phyloP scores from a whole-genome alignment of 164 flowering plant species.

The Kalanchoe fedtschenkoi region DNA sequence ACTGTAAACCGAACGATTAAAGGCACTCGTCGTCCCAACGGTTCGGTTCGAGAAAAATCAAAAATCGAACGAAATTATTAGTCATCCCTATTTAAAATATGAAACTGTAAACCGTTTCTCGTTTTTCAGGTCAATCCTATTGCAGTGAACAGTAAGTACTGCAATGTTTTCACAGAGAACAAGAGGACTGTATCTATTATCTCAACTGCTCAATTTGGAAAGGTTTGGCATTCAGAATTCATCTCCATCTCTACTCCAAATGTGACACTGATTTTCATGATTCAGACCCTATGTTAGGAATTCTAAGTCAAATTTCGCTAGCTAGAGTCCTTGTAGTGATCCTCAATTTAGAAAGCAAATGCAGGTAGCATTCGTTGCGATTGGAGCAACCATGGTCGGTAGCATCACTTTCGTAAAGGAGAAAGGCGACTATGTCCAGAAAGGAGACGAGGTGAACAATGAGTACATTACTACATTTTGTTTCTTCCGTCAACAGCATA shows the following conservation, averaged over 20 bases:
- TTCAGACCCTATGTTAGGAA: no score
- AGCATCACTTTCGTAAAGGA: conserved; percentile 71
- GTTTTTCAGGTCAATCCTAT: conserved; percentile 75
- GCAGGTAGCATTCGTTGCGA: conserved; percentile 94
- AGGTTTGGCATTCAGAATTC: conserved; percentile 41
- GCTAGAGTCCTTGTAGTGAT: not conserved
- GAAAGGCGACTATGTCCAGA: conserved; percentile 52
- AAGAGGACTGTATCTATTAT: conserved; percentile 75
- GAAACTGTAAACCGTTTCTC: no score
- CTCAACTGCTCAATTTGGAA: conserved; percentile 72
- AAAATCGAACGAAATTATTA: no score
- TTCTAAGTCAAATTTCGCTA: not conserved
- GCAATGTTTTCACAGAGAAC: conserved; percentile 94
- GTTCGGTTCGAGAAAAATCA: no score
- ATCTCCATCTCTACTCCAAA: not conserved
- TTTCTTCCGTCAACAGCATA: not conserved
- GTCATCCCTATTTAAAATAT: no score
- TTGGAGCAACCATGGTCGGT: conserved; percentile 99
- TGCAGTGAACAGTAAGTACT: conserved; percentile 93
- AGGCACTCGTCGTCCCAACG: no score
- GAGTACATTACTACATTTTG: not conserved
- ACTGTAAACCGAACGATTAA: no score
- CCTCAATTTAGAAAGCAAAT: conserved; percentile 6
- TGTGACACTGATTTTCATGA: no score
- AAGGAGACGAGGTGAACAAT: conserved; percentile 84